These are phyloP conservation scores for Suillus subluteus DNA, from an alignment of 768 basidiomycete genomes.

Conservation along the genomic window DNA sequence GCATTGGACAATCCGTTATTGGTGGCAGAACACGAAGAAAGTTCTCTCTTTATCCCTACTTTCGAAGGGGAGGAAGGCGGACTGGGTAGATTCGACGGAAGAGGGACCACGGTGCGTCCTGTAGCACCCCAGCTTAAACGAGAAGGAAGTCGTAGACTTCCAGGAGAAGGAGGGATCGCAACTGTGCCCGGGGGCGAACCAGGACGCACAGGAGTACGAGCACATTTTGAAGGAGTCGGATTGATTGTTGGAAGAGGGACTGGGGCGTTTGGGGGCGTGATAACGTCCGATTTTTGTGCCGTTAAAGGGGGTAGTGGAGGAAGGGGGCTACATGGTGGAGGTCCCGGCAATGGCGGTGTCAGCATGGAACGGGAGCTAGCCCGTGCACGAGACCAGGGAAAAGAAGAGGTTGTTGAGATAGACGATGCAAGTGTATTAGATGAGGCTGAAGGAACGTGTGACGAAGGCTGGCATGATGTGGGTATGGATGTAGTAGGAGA, in stretches of 20 bases:
- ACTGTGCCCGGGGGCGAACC: neutral
- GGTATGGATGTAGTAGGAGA: constrained; percentile 19
- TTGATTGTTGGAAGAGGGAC: constrained; percentile 7
- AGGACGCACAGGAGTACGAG: constrained; percentile 22
- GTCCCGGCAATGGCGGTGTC: constrained; percentile 29
- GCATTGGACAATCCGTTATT: constrained; percentile 1
- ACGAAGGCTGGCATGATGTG: constrained; percentile 8
- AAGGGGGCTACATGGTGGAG: constrained; percentile 33
- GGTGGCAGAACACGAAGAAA: constrained; percentile 12
- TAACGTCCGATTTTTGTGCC: neutral
- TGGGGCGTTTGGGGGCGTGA: neutral
- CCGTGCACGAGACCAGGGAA: constrained; percentile 26
- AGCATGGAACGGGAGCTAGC: constrained; percentile 29
- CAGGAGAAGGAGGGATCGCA: constrained; percentile 26
- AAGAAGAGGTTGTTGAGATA: constrained; percentile 13
- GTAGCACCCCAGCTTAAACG: constrained; percentile 33
- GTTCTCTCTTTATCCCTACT: constrained; percentile 13
- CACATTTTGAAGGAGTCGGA: constrained; percentile 27
- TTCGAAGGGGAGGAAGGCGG: constrained; percentile 34
- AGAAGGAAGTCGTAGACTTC: constrained; percentile 35
- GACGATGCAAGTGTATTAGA: constrained; percentile 7
- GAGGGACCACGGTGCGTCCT: constrained; percentile 22
- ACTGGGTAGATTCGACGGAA: constrained; percentile 26
- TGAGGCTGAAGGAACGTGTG: constrained; percentile 8
- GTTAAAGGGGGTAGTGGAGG: constrained; percentile 27